Base-by-base conservation (phyloP, 1,284 basidiomycete genomes). In the Moesziomyces globuligerus region DNA sequence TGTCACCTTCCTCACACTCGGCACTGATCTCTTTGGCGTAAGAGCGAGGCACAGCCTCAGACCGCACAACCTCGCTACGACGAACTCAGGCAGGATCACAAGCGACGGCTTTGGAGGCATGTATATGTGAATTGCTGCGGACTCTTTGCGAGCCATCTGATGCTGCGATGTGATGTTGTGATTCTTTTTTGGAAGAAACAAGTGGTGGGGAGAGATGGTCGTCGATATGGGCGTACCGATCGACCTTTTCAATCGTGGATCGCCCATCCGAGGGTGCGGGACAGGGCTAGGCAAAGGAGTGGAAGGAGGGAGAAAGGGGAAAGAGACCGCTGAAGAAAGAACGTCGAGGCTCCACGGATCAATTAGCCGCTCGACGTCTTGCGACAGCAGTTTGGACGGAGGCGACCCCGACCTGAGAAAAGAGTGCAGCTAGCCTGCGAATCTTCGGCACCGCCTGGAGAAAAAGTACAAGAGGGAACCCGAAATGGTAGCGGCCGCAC, bases 391-490 rank as follows among this genome's bases (percentile, higher is more conserved):
- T 41, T 36, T 44, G 50, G 44, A 55, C 34, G 52, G 62, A 50
- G 46, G 61, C 55, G 28, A 54, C 43, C 41, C 51, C 50, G 43
- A 24, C 39, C 50, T 41, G 51, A 59, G 51, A 67, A 56, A 56
- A 49, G 48, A 24, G 32, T 49, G 38, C 48, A 51, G 46, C 52
- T 38, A 36, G 18, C 38, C 48, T 48, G 55, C 48, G 29, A 23
- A 36, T 51, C 49, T 50, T 41, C 48, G 43, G 38, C 51, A 42
- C 41, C 56, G 64, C 56, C 51, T 48, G 46, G 52, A 69, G 56
- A 62, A 69, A 69, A 69, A 69, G 66, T 69, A 69, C 66, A 69
- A 61, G 62, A 67, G 50, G 66, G 39, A 69, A 54, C 59, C 66
- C 66, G 55, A 64, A 69, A 69, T 43, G 55, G 49, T 59, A 40